Evolutionary conservation across 2,329 filamentous ascomycete genomes (phyloP), one percentile per base, ranked within the genome.

Genomic region (Fusarium fujikuroi): DNA sequence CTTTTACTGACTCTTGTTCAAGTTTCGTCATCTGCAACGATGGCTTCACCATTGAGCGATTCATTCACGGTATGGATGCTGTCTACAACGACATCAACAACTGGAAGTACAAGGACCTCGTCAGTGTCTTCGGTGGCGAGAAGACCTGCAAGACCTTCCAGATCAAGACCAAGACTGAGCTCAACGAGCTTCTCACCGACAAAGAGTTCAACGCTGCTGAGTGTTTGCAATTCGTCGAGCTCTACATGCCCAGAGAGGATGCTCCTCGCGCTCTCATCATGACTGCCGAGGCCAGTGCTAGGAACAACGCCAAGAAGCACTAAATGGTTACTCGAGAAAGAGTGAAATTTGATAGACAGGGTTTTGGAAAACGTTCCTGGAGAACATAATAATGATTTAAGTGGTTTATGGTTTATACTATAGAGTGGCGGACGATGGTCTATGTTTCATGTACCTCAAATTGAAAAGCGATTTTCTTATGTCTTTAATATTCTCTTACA

Each of bases 21-120:
- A 90, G 89, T 70, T 95, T 97, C 80, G 87, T 96, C 70, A 92
- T 97, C 75, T 94, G 93, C 86, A 97, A 97, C 80, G 90, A 95
- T 44, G 95, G 95, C 16, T 97, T 93, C 83, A 96, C 94, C 15
- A 96, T 97, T 80, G 95, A 97, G 83, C 90, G 95, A 36, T 93
- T 90, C 80, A 97, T 97, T 77, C 94, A 97, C 81, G 94, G 94
- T 60, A 92, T 92, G 90, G 86, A 95, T 14, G 93, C 89, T 37
- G 80, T 79, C 32, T 97, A 97, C 85, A 97, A 97, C 79, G 93
- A 97, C 79, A 91, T 97, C 63, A 87, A 89, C 66, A 81, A 85
- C 16, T 97, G 95, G 95, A 86, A 92, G 57, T 93, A 92, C 85
- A 90, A 89, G 80, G 89, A 90, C 25, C 82, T 95, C 1, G 88